A percentile compares a stretch with the other conserved stretches of the same genome.
These are phyloP conservation scores for Lasiodiplodia hormozganensis DNA, from an alignment of 2,329 filamentous ascomycete species.

Conservation along the genomic window DNA sequence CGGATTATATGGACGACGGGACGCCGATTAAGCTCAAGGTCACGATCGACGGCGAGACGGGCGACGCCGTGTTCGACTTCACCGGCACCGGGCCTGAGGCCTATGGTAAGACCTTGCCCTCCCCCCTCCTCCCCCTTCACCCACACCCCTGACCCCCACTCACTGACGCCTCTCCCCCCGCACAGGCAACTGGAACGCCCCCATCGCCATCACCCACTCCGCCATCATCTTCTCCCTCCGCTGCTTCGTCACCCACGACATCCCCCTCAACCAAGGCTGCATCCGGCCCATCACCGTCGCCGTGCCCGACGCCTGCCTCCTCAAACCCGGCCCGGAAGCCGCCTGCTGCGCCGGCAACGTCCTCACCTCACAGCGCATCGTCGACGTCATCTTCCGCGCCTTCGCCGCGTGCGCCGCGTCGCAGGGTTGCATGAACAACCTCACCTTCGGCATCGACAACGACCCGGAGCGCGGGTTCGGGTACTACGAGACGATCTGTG, in stretches of 20 bases:
- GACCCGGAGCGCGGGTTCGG: slow-evolving; percentile 36
- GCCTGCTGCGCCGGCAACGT: slow-evolving; percentile 42
- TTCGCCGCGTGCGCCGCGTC: slow-evolving; percentile 41
- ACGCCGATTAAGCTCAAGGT: slow-evolving; percentile 45
- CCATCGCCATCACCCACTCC: slow-evolving; percentile 47
- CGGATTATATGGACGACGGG: slow-evolving; percentile 53
- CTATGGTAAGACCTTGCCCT: slow-evolving; percentile 34
- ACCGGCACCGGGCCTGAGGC: slow-evolving; percentile 47
- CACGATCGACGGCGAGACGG: slow-evolving; percentile 41
- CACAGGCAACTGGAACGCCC: slow-evolving; percentile 45
- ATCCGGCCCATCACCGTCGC: slow-evolving; percentile 38
- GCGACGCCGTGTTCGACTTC: slow-evolving; percentile 49
- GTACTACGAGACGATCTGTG: slow-evolving; percentile 45
- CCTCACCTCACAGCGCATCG: slow-evolving; percentile 41
- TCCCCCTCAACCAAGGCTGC: slow-evolving; percentile 45
- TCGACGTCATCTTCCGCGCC: slow-evolving; percentile 42
- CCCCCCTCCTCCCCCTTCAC: too few species aligned
- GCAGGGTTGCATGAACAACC: slow-evolving; percentile 41
- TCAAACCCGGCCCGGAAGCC: slow-evolving; percentile 38
- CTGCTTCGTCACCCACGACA: slow-evolving; percentile 40
- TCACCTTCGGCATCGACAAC: slow-evolving; percentile 46
- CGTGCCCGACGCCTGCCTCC: slow-evolving; percentile 39
- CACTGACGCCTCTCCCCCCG: too few species aligned
- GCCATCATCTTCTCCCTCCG: slow-evolving; percentile 40
- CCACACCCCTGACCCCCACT: too few species aligned